Base-by-base conservation (phyloP, 108 stramenopile genomes). In the Cyclotella sp. region DNA sequence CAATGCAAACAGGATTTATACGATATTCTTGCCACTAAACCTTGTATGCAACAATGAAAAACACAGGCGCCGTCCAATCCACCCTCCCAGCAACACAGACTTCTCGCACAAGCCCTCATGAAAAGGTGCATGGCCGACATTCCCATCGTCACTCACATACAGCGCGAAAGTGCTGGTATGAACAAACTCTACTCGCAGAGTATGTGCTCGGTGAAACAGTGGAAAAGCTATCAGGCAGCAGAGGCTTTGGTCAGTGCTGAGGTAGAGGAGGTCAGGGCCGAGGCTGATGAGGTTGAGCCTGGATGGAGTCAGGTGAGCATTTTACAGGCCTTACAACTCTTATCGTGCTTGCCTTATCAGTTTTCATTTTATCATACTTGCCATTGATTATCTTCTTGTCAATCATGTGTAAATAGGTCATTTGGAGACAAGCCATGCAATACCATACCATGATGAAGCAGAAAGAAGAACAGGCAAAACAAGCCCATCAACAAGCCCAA, bases 391-490 rank as follows among this genome's bases (percentile, higher is more conserved):
- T 58, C 22, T 75, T 53, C 49, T 26, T 66, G 15, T 24, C 19
- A 0, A 15, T 70, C 24, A 24, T 72, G 15, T 47, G n/a, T 16
- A 61, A 39, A 61, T 42, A 90, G 87, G 89, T 87, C 30, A 93
- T 96, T 69, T 96, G 95, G 95, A 86, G 92, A 76, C 95, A 96
- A 81, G 95, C 95, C 12, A 93, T 93, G 91, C 93, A 96, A 87
- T 96, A 96, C 63, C 92, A 94, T 58, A 72, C 86, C 66, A 94
- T 96, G 95, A 80, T 96, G 43, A 94, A 94, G 66, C 86, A 96
- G 59, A 87, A 85, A 75, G 88, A 93, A 39, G 92, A 94, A 57
- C 76, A 75, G 81, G 95, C 83, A 14, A 74, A 83, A 55, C 70
- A 93, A 65, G 81, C 77, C 43, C 84, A 86, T 73, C 79, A 78